phyloP scores from a whole-genome alignment of 2,329 filamentous ascomycete species.

The Reticulascus tulasneorum region DNA sequence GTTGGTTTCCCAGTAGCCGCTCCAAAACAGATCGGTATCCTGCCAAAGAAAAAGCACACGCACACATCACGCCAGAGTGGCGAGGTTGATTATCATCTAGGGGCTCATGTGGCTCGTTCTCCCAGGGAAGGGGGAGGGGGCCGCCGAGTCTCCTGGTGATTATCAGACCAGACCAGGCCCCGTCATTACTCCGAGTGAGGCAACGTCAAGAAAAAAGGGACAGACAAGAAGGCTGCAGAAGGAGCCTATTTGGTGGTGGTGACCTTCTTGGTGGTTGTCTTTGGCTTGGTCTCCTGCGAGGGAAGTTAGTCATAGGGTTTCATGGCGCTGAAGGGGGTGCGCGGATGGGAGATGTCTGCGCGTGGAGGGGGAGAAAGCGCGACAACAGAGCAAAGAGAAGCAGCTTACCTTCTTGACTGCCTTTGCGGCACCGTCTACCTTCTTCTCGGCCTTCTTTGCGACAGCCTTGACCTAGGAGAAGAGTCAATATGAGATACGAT shows the following conservation, averaged over 20 bases:
- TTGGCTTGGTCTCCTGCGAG: conserved; percentile 11
- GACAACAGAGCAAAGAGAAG: background rate
- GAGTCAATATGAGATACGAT: no score
- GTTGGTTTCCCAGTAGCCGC: no score
- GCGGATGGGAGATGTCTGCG: no score
- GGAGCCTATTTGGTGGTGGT: conserved; percentile 1
- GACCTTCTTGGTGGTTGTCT: conserved; percentile 10
- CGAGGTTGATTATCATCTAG: background rate
- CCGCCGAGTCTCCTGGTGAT: background rate
- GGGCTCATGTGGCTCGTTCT: background rate
- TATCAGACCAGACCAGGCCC: no score
- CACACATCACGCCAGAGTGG: background rate
- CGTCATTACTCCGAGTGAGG: no score
- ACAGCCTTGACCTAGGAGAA: conserved; percentile 9
- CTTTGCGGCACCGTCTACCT: conserved; percentile 7
- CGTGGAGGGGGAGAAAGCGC: no score
- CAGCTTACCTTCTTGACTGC: conserved; percentile 10
- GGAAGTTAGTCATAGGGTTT: background rate
- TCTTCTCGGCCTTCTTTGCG: conserved; percentile 12
- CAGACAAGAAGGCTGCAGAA: background rate
- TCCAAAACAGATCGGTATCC: no score
- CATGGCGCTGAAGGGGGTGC: background rate
- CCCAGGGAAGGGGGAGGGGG: background rate
- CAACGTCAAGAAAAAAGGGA: background rate
- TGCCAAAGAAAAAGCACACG: background rate